Conservation (phyloP, 2,329 filamentous ascomycete species). For the Dactylellina parvicollis region DNA sequence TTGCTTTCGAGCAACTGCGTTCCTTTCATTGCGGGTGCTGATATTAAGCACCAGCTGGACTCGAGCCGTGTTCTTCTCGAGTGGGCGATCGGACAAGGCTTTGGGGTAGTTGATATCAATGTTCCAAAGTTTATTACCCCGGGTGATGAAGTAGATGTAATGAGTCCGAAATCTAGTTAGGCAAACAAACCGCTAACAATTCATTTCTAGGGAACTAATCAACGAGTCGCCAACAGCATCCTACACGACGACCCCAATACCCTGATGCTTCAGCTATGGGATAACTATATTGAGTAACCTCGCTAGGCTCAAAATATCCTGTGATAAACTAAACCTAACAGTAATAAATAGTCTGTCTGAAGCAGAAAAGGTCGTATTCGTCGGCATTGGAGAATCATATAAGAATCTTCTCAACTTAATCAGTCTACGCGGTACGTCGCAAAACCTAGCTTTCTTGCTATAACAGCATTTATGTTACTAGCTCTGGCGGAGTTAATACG, state of each 20-base stretch:
- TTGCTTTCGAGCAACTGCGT: constrained; percentile 32
- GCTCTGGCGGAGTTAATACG: neutral
- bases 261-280: constrained; percentile 80
- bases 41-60: constrained; percentile 73
- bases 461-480: neutral
- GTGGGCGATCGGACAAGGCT: constrained; percentile 80
- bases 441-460: no score
- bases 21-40: constrained; percentile 58
- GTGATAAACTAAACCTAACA: constrained; percentile 15
- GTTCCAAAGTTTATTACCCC: constrained; percentile 78
- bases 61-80: constrained; percentile 80
- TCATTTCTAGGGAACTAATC: constrained; percentile 61
- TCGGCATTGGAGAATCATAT: constrained; percentile 91
- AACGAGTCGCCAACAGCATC: constrained; percentile 57
- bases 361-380: constrained; percentile 78
- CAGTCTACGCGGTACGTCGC: constrained; percentile 74
- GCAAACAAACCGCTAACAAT: constrained; percentile 19
- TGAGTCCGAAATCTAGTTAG: constrained; percentile 64
- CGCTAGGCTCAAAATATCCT: neutral
- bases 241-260: constrained; percentile 29
- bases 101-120: constrained; percentile 90
- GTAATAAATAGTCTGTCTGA: constrained; percentile 66
- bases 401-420: constrained; percentile 83
- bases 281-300: constrained; percentile 85
- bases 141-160: constrained; percentile 67